Evolutionary conservation across 2,329 filamentous ascomycete genomes (phyloP).

Genomic region (Fusarium luffae): DNA sequence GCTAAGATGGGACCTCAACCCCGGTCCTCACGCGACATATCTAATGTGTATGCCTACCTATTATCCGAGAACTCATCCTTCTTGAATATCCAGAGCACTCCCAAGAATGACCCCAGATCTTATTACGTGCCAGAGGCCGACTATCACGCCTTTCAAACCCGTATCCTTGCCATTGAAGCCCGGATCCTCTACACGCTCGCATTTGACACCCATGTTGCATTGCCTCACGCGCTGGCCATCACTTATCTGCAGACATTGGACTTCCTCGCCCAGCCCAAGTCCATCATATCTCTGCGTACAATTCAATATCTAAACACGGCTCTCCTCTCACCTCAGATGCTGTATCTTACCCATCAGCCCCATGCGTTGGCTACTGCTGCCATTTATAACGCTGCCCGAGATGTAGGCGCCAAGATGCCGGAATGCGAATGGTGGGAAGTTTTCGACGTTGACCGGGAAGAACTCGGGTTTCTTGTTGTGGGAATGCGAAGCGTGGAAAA

Average conservation of each 20-base stretch:
- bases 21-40: slow-evolving; percentile 79
- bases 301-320: slow-evolving; percentile 87
- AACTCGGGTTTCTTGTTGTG: slow-evolving; percentile 91
- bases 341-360: slow-evolving; percentile 94
- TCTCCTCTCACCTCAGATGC: slow-evolving; percentile 84
- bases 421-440: slow-evolving; percentile 96
- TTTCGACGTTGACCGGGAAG: slow-evolving; percentile 94
- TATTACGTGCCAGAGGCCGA: slow-evolving; percentile 79
- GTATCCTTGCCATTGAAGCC: slow-evolving; percentile 79
- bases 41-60: slow-evolving; percentile 88
- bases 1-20: slow-evolving; percentile 85
- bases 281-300: slow-evolving; percentile 70
- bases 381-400: slow-evolving; percentile 87
- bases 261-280: slow-evolving; percentile 61
- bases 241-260: slow-evolving; percentile 94
- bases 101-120: slow-evolving; percentile 57
- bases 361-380: slow-evolving; percentile 85
- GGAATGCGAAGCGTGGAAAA: slow-evolving; percentile 82
- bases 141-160: slow-evolving; percentile 72
- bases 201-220: slow-evolving; percentile 85
- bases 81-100: slow-evolving; percentile 54
- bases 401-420: slow-evolving; percentile 80
- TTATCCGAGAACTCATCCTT: slow-evolving; percentile 69
- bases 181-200: slow-evolving; percentile 79
- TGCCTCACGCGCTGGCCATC: slow-evolving; percentile 87